Evolutionary conservation across 768 basidiomycete species (phyloP), one percentile per base, ranked within the genome.

Genomic region (Porphyrellus cyaneotinctus): DNA sequence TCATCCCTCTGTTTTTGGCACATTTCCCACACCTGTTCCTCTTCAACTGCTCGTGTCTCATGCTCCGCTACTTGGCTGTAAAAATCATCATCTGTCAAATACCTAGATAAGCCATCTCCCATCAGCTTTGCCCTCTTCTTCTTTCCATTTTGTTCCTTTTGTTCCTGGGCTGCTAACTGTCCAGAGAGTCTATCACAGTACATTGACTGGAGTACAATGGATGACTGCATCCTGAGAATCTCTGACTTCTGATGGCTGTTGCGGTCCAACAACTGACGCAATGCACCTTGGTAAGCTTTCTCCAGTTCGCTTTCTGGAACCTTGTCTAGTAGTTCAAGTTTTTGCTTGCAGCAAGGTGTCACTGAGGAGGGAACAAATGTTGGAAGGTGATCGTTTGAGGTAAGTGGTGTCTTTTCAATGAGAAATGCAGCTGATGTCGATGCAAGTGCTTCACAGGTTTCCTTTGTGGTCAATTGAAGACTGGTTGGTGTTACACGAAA

Each of bases 1-100:
- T 45, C 18, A 5, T 22, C 33, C 7, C 6, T 8, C 15, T 18
- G 1, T 12, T 46, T 24, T 22, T 8, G 10, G 11, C 15, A 14
- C 6, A 0, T 9, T 14, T 47, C 17, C 6, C 31, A 11, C 8
- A n/a, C 24, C 4, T 3, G 2, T 14, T 37, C 24, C 24, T 57
- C 51, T 33, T 52, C 44, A 31, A 52, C 42, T 24, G 26, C n/a
- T 10, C 24, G 11, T 26, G 54, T 39, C 15, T 52, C 52, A 37
- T 62, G 38, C 0, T 55, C 41, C 3, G 48, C 39, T 10, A 60
- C 57, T 1, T 17, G 15, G 10, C 52, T 9, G 20, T 53, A 59
- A 38, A 70, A 67, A 2, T 58, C 53, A 2, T 65, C 51, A n/a
- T 58, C 59, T 14, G 59, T 58, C 20, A 70, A 51, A 10, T 61